Percentiles rank a stretch among this genome's conserved stretches.
phyloP scores from a whole-genome alignment of 352 stramenopile species.

The Peronospora tabacina region DNA sequence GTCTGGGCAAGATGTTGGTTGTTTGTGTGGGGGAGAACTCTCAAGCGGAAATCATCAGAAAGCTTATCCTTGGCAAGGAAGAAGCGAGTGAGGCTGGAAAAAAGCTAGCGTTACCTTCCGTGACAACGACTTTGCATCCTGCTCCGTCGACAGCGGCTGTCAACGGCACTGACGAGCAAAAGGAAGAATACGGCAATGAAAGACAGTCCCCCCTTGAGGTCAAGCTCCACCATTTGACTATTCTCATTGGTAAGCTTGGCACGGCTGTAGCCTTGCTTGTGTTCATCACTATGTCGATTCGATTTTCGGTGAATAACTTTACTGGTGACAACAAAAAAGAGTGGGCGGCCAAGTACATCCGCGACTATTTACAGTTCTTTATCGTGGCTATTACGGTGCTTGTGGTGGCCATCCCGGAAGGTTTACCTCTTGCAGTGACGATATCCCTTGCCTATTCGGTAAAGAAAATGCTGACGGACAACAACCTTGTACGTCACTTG shows the following conservation, averaged over 20 bases:
- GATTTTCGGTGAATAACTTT: conserved; percentile 62
- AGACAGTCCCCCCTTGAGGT: conserved; percentile 68
- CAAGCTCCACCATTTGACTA: conserved; percentile 80
- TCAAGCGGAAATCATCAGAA: conserved; percentile 91
- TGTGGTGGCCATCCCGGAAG: conserved; percentile 96
- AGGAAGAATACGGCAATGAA: conserved; percentile 57
- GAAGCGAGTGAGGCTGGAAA: conserved; percentile 24
- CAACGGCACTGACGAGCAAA: conserved; percentile 73
- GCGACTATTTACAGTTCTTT: conserved; percentile 77
- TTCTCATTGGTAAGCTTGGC: conserved; percentile 80
- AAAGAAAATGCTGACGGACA: conserved; percentile 88
- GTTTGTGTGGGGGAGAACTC: conserved; percentile 89
- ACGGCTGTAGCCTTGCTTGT: conserved; percentile 63
- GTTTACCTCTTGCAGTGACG: conserved; percentile 94
- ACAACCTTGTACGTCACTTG: conserved; percentile 86
- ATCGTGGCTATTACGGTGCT: conserved; percentile 86
- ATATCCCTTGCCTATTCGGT: conserved; percentile 94
- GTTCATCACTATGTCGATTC: conserved; percentile 72
- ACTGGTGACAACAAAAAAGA: conserved; percentile 25
- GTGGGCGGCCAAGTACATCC: conserved; percentile 50
- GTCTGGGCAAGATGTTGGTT: conserved; percentile 89
- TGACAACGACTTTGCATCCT: conserved; percentile 8
- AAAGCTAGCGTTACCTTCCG: conserved; percentile 12
- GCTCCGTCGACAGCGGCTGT: conserved; percentile 32
- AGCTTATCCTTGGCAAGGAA: conserved; percentile 71